Conservation (phyloP, 2,329 filamentous ascomycete genomes). For the Lasiodiplodia hormozganensis region DNA sequence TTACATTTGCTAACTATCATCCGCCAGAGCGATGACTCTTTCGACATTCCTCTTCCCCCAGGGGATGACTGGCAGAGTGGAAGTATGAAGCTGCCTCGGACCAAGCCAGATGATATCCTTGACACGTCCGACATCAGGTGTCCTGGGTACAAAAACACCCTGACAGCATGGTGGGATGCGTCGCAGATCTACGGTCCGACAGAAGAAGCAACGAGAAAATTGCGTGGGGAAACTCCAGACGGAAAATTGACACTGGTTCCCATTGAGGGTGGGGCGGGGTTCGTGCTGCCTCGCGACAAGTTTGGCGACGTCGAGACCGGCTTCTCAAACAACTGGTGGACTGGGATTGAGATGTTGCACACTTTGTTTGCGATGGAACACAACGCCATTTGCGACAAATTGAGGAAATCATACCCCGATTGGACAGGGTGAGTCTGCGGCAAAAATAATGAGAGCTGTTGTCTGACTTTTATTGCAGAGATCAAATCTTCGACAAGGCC, state of each 20-base stretch:
- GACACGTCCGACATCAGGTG: constrained; percentile 46
- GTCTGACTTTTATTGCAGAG: constrained; percentile 30
- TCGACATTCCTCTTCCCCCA: constrained; percentile 44
- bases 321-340: constrained; percentile 56
- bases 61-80: constrained; percentile 45
- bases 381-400: constrained; percentile 52
- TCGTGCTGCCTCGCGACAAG: constrained; percentile 48
- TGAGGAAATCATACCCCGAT: constrained; percentile 45
- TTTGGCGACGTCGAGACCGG: constrained; percentile 51
- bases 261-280: constrained; percentile 42
- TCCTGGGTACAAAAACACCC: constrained; percentile 52
- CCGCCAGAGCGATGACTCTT: constrained; percentile 39
- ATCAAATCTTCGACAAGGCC: constrained; percentile 55
- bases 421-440: constrained; percentile 38
- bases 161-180: constrained; percentile 57
- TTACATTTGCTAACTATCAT: constrained; percentile 6
- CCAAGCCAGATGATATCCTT: constrained; percentile 44
- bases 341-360: constrained; percentile 55
- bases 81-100: constrained; percentile 48
- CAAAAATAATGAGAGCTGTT: constrained; percentile 30
- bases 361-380: constrained; percentile 57
- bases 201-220: constrained; percentile 44
- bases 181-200: constrained; percentile 56
- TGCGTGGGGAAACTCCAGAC: constrained; percentile 46
- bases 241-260: constrained; percentile 50